Base-by-base conservation (phyloP, 106 monocot species). In the Dioscorea dumetorum region DNA sequence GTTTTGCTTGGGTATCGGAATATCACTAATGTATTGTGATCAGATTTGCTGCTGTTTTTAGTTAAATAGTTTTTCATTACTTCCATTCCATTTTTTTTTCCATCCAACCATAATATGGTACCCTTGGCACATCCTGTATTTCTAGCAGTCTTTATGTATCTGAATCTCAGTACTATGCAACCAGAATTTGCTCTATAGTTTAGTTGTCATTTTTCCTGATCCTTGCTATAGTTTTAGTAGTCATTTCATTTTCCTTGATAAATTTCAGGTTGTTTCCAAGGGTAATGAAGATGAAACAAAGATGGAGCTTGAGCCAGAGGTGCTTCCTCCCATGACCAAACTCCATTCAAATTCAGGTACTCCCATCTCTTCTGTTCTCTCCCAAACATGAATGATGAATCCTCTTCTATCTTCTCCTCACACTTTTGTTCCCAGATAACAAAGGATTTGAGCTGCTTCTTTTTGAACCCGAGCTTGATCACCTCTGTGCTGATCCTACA, bases 271-370 rank as follows among this genome's bases (percentile, higher is more conserved):
- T 21, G 8, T 60, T 33, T 22, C 20, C 5, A 20, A 49, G 17
- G 67, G 33, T 22, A 65, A 20, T 60, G 67, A 51, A 60, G 49
- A 61, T 61, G 4, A 54, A 4, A 50, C 31, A 31, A 69, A 22
- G 33, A 6, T 75, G 33, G 68, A 75, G 50, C 48, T 67, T 8
- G 75, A 68, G 17, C 66, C 67, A 8, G 75, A 68, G 22, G 53
- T 53, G 24, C 35, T 48, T 51, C 61, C 49, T 68, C 68, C 61
- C 32, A 61, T 52, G 53, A 22, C 24, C 4, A 67, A 21, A 1
- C 59, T 24, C 22, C 20, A 2, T 2, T 50, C 75, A 58, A 13
- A 6, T 58, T 49, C 49, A 58, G 59, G 67, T 16, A 18, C 12
- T 54, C 54, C 0, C 18, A 3, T 54, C 54, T 74, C 62, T 62